Conservation (phyloP, 352 stramenopile genomes). For the Phytophthora crassamura region DNA sequence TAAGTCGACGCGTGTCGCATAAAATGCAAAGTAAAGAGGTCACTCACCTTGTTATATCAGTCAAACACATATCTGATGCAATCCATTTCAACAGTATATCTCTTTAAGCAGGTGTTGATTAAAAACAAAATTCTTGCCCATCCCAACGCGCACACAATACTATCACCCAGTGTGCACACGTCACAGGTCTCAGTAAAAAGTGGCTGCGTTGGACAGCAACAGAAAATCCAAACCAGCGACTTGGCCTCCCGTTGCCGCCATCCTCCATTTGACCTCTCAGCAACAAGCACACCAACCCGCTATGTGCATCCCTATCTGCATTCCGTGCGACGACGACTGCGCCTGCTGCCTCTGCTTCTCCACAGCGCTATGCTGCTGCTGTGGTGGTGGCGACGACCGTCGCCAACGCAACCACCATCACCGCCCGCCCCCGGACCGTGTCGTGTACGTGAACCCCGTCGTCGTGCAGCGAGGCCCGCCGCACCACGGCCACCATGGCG, state of each 20-base stretch:
- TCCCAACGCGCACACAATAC: not conserved
- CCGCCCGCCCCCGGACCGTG: conserved; percentile 21
- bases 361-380: conserved; percentile 38
- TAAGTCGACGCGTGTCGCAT: conserved; percentile 12
- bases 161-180: conserved; percentile 17
- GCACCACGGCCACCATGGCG: conserved; percentile 22
- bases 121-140: conserved; percentile 11
- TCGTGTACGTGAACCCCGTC: conserved; percentile 50
- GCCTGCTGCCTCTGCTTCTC: conserved; percentile 42
- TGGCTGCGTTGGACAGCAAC: conserved; percentile 18
- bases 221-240: conserved; percentile 22
- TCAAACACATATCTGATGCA: not conserved
- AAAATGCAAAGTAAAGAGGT: not conserved
- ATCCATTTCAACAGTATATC: not conserved
- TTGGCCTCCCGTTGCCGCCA: conserved; percentile 1
- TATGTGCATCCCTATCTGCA: conserved; percentile 38
- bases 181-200: conserved; percentile 12
- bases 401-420: conserved; percentile 19
- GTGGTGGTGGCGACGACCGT: conserved; percentile 23
- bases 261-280: conserved; percentile 4
- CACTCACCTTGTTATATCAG: not conserved
- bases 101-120: conserved; percentile 2
- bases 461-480: conserved; percentile 34
- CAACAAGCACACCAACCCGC: not conserved
- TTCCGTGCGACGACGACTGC: conserved; percentile 39